Evolutionary conservation across 306 rosid species (phyloP).

Genomic region (Castanea mollissima): DNA sequence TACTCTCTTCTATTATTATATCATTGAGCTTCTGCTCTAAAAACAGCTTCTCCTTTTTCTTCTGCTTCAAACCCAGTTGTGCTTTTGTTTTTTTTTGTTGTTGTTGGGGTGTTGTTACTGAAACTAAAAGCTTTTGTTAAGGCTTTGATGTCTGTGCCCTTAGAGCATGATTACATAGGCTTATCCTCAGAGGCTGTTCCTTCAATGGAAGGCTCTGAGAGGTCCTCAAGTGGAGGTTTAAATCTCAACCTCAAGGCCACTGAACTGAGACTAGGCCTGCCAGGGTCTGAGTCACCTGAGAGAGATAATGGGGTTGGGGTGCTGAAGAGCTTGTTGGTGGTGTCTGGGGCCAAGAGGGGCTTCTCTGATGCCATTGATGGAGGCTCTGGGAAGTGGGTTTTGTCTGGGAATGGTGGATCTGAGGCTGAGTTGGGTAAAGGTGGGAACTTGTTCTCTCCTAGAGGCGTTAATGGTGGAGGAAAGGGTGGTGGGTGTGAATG

Average conservation of each 20-base stretch:
- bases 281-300: slow-evolving; percentile 81
- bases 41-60: background rate
- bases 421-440: slow-evolving; percentile 51
- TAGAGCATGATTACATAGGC: slow-evolving; percentile 73
- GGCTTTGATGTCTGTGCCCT: slow-evolving; percentile 64
- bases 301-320: slow-evolving; percentile 38
- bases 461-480: slow-evolving; percentile 35
- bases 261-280: slow-evolving; percentile 86
- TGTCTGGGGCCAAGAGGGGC: slow-evolving; percentile 84
- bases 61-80: slow-evolving; percentile 13
- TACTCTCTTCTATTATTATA: slow-evolving; percentile 12
- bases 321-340: slow-evolving; percentile 39
- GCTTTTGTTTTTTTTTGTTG: slow-evolving; percentile 18
- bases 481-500: slow-evolving; percentile 37
- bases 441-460: slow-evolving; percentile 65
- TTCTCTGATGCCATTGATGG: slow-evolving; percentile 84
- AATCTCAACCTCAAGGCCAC: slow-evolving; percentile 87
- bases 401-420: slow-evolving; percentile 68
- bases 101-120: slow-evolving; percentile 12
- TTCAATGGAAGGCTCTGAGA: slow-evolving; percentile 57
- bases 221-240: slow-evolving; percentile 32
- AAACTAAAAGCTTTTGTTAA: slow-evolving; percentile 1
- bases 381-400: slow-evolving; percentile 65
- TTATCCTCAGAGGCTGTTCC: slow-evolving; percentile 46
- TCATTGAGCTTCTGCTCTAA: slow-evolving; percentile 26